These are phyloP conservation scores for Leccinum uliginosum DNA, from an alignment of 768 basidiomycete species.

Conservation along the genomic window DNA sequence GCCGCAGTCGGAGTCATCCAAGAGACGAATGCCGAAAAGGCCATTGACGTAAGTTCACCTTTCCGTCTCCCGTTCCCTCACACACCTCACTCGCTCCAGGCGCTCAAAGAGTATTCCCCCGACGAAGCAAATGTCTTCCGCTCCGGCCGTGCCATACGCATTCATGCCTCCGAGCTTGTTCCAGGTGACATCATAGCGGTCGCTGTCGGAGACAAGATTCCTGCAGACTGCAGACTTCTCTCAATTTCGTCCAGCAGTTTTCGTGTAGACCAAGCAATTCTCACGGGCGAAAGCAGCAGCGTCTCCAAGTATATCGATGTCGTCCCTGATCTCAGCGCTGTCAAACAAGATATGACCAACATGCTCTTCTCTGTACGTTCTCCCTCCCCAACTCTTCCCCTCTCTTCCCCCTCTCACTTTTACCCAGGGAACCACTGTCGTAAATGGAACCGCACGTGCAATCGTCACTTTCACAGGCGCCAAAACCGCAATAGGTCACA, in stretches of 20 bases:
- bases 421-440: constrained; percentile 86
- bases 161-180: constrained; percentile 87
- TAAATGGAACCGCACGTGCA: constrained; percentile 86
- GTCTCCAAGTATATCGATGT: constrained; percentile 74
- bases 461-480: constrained; percentile 85
- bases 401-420: neutral
- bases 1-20: constrained; percentile 98
- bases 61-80: neutral
- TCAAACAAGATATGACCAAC: constrained; percentile 98
- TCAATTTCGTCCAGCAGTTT: constrained; percentile 92
- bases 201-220: constrained; percentile 92
- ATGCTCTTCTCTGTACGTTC: constrained; percentile 82
- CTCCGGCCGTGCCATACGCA: constrained; percentile 58
- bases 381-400: neutral
- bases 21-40: constrained; percentile 93
- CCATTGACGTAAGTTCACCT: constrained; percentile 79
- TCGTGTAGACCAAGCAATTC: constrained; percentile 91
- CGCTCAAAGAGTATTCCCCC: constrained; percentile 94
- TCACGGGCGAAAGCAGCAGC: constrained; percentile 90
- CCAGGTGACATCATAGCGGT: constrained; percentile 92
- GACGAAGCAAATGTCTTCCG: constrained; percentile 93
- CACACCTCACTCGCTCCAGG: constrained; percentile 42
- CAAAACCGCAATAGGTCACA: constrained; percentile 91
- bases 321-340: constrained; percentile 72
- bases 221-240: constrained; percentile 88